Evolutionary conservation across 2,329 filamentous ascomycete species (phyloP).

Genomic region (Ascochyta viciae-villosae): DNA sequence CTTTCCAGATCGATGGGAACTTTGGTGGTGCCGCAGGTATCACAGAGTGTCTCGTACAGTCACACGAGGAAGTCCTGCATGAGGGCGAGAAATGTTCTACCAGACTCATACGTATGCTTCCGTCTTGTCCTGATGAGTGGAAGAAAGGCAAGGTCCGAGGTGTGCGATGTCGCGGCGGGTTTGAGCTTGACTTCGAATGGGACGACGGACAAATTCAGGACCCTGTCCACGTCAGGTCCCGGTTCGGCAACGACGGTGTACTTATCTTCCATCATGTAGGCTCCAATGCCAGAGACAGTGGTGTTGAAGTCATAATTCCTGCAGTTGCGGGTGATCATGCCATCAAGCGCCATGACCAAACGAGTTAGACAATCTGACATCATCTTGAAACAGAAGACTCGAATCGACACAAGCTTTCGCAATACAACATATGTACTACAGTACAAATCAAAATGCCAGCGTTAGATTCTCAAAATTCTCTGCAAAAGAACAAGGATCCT

Average conservation of each 20-base stretch:
- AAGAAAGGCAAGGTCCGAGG: conserved; percentile 10
- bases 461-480: neutral
- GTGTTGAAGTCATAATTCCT: conserved; percentile 2
- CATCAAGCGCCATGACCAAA: neutral
- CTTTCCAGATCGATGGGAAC: conserved; percentile 61
- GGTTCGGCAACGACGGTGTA: conserved; percentile 1
- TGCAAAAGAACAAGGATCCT: neutral
- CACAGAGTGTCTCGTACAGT: conserved; percentile 41
- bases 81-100: too few relatives aligned
- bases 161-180: conserved; percentile 13
- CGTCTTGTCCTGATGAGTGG: conserved; percentile 16
- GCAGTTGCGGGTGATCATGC: conserved; percentile 3
- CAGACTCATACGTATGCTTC: conserved; percentile 12
- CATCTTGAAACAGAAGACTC: neutral
- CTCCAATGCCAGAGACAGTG: conserved; percentile 3
- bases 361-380: neutral
- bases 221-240: conserved; percentile 6
- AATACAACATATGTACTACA: neutral
- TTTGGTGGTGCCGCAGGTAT: conserved; percentile 59
- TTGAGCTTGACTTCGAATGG: conserved; percentile 17
- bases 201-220: conserved; percentile 5
- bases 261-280: conserved; percentile 9
- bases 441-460: neutral
- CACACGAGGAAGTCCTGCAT: neutral
- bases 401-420: neutral